These are phyloP conservation scores for Chytriomyces sp. DNA, from an alignment of 192 early-diverging fungal species.

Conservation along the genomic window DNA sequence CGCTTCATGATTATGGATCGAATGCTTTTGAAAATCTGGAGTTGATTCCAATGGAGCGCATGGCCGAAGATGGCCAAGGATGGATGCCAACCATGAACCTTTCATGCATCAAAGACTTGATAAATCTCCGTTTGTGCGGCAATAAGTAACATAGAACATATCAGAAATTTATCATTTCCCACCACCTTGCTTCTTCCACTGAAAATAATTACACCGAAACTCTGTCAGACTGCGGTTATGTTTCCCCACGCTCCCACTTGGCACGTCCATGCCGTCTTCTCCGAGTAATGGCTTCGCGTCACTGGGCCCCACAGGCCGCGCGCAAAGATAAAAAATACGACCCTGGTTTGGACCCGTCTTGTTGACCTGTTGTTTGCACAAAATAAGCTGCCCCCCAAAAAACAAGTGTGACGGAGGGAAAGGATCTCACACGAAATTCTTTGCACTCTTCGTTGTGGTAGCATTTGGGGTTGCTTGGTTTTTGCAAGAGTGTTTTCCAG, in stretches of 20 bases:
- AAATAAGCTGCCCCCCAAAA: background rate
- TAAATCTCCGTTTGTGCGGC: too few relatives aligned
- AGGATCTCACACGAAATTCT: slow-evolving; percentile 52
- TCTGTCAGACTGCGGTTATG: slow-evolving; percentile 36
- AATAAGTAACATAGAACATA: background rate
- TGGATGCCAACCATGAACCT: too few relatives aligned
- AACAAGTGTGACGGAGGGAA: background rate
- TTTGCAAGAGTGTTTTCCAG: slow-evolving; percentile 64
- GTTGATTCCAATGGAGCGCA: too few relatives aligned
- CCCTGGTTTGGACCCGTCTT: slow-evolving; percentile 75
- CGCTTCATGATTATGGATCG: too few relatives aligned
- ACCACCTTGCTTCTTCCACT: slow-evolving; percentile 42
- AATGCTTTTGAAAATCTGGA: too few relatives aligned
- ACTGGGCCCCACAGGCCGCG: slow-evolving; percentile 48
- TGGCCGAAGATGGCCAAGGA: too few relatives aligned
- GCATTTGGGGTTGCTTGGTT: slow-evolving; percentile 57
- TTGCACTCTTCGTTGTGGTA: slow-evolving; percentile 66
- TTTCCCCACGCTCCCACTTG: background rate
- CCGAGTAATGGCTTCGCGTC: slow-evolving; percentile 9
- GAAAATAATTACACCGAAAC: slow-evolving; percentile 49
- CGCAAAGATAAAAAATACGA: slow-evolving; percentile 67
- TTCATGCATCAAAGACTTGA: too few relatives aligned
- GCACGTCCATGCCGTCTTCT: background rate
- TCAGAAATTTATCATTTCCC: background rate
- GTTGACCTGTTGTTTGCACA: slow-evolving; percentile 31